Evolutionary conservation across 441 rosid genomes (phyloP).

Genomic region (Erodium moschatum): DNA sequence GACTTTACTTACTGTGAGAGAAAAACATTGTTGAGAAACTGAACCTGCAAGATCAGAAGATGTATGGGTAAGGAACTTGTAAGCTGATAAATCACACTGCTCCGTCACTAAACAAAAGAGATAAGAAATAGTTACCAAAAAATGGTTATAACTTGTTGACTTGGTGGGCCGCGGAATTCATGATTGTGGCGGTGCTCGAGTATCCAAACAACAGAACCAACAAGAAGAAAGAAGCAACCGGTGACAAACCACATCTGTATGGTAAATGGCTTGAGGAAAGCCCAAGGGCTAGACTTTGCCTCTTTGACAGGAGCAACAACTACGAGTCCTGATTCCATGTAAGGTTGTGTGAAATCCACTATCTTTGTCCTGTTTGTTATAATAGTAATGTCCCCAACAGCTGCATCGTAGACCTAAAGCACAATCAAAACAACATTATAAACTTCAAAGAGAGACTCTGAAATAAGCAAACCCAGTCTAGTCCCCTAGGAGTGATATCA

Average conservation of each 20-base stretch:
- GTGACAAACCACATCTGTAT: slow-evolving; percentile 81
- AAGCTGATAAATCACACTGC: too few species aligned
- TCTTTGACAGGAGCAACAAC: slow-evolving; percentile 72
- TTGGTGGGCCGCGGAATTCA: slow-evolving; percentile 84
- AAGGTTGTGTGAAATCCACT: slow-evolving; percentile 92
- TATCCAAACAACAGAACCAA: slow-evolving; percentile 92
- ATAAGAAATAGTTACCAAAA: slow-evolving; percentile 53
- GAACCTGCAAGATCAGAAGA: slow-evolving; percentile 62
- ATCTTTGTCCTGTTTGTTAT: slow-evolving; percentile 56
- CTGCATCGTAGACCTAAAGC: slow-evolving; percentile 65
- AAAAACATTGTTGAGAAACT: slow-evolving; percentile 98
- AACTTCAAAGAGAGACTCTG: not conserved
- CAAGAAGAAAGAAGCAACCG: slow-evolving; percentile 60
- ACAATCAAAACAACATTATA: slow-evolving; percentile 11
- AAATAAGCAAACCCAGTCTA: not conserved
- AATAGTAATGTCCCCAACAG: slow-evolving; percentile 54
- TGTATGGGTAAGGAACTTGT: slow-evolving; percentile 10
- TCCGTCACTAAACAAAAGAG: not conserved
- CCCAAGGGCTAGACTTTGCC: slow-evolving; percentile 70
- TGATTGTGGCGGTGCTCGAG: slow-evolving; percentile 76
- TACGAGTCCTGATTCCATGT: slow-evolving; percentile 80
- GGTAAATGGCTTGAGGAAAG: slow-evolving; percentile 84
- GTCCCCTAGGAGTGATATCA: too few species aligned
- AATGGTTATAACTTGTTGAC: slow-evolving; percentile 64
- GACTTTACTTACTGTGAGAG: slow-evolving; percentile 78